These are phyloP conservation scores for Draba incana DNA, from an alignment of 345 rosid genomes.

Conservation along the genomic window DNA sequence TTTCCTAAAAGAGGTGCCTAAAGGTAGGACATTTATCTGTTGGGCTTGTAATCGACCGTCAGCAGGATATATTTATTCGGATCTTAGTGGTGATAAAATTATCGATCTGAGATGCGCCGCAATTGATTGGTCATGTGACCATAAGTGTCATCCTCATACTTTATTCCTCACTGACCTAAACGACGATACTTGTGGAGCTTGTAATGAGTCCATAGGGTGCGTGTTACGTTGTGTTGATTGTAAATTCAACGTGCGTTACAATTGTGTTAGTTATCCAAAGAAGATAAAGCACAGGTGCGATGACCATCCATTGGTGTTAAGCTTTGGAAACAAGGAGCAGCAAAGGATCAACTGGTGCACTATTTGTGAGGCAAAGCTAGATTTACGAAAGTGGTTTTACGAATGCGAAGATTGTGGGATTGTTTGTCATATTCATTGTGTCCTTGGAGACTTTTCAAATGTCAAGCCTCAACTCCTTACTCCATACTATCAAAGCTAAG, in stretches of 20 bases:
- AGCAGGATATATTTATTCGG: neutral
- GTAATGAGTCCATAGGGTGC: neutral
- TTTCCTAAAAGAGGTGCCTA: no score
- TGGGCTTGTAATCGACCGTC: neutral
- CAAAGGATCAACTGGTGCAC: neutral
- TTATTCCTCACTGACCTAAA: neutral
- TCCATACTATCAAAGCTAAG: no score
- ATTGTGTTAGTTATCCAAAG: constrained; percentile 8
- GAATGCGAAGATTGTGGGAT: neutral
- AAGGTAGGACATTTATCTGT: neutral
- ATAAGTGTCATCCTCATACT: constrained; percentile 16
- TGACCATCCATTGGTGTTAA: constrained; percentile 4
- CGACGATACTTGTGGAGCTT: neutral
- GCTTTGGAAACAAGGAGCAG: neutral
- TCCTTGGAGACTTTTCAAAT: constrained; percentile 12
- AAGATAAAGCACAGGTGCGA: constrained; percentile 15
- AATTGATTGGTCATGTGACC: constrained; percentile 17
- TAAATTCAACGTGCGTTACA: neutral
- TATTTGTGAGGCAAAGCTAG: neutral
- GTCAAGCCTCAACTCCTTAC: neutral
- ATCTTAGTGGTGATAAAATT: no score
- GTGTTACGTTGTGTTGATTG: constrained; percentile 15
- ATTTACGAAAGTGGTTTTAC: neutral
- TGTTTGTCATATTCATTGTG: neutral
- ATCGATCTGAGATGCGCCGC: constrained; percentile 7